Conservation (phyloP, 176 grass and related monocot species). For the Luzula sylvatica region DNA sequence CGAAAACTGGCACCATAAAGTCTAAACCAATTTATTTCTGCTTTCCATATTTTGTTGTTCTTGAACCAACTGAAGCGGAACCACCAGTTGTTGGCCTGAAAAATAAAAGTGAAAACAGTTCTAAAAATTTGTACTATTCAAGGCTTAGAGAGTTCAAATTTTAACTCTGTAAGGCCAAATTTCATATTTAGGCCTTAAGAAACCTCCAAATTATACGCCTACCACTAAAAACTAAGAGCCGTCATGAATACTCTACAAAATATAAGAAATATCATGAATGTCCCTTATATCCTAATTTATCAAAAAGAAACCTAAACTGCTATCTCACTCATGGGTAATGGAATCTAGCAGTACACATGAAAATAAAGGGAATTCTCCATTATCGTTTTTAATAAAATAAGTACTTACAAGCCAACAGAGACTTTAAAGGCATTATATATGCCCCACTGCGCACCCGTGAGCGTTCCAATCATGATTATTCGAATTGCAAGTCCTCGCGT, state of each 20-base stretch:
- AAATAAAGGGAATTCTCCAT: not conserved
- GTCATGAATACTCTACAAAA: too few species aligned
- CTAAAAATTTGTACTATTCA: not conserved
- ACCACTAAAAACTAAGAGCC: too few species aligned
- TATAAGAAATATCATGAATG: not conserved
- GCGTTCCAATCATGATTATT: slow-evolving; percentile 73
- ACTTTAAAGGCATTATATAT: slow-evolving; percentile 80
- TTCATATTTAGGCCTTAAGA: too few species aligned
- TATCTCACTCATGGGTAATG: not conserved
- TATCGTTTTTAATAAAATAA: not conserved
- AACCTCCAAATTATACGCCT: too few species aligned
- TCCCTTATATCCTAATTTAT: not conserved
- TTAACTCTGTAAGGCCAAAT: not conserved
- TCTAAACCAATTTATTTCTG: slow-evolving; percentile 12
- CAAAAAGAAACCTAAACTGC: not conserved
- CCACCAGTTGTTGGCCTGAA: slow-evolving; percentile 79
- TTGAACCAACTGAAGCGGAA: slow-evolving; percentile 15
- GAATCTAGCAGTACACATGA: not conserved
- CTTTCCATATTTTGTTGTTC: slow-evolving; percentile 16
- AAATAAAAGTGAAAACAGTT: slow-evolving; percentile 5
- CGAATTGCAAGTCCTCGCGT: slow-evolving; percentile 77
- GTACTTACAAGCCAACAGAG: slow-evolving; percentile 54
- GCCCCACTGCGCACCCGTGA: slow-evolving; percentile 78
- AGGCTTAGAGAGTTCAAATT: not conserved
- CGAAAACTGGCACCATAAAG: not conserved